Evolutionary conservation across 352 stramenopile species (phyloP), one percentile per base, ranked within the genome.

Genomic region (Pythium periplocum): DNA sequence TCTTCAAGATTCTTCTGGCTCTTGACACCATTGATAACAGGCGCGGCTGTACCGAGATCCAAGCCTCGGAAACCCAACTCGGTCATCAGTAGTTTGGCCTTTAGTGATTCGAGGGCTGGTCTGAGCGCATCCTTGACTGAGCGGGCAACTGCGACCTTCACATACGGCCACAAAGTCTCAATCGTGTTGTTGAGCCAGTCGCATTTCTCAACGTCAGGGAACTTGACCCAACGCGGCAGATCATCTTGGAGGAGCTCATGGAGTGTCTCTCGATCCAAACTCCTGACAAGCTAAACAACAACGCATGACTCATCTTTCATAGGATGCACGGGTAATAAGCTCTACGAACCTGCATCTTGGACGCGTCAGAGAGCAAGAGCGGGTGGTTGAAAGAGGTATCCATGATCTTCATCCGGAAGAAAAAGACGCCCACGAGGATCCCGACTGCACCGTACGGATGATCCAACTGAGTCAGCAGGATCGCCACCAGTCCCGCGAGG

Each of bases 81-180:
- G 6, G 69, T 75, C 62, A 78, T 73, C 56, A 64, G 55, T 35
- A 78, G 62, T 59, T 75, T 75, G 4, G 59, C 59, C 46, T 78
- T 75, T 43, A 78, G 56, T 1, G 53, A 48, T 37, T 75, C 59
- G 1, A 78, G 63, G 38, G 57, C 64, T 3, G 69, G 69, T 17
- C 56, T 75, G 10, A 78, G 51, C 6, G 65, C 59, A 17, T 78
- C 69, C 30, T 68, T 66, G 32, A 78, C 62, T 6, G 51, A 62
- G 31, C 63, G 62, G 33, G 69, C 69, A 43, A 71, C 59, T 9
- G 69, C 69, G 47, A 75, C 59, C 41, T 78, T 78, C 38, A 75
- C 63, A 48, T 78, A 78, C 39, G 69, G 69, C 69, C 69, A 78
- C 37, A 78, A 53, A n/a, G 69, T 68, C n/a, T 69, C 66, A 52